Evolutionary conservation across 1,284 basidiomycete species (phyloP), one percentile per base, ranked within the genome.

Genomic region (Trichosporon ovoides): DNA sequence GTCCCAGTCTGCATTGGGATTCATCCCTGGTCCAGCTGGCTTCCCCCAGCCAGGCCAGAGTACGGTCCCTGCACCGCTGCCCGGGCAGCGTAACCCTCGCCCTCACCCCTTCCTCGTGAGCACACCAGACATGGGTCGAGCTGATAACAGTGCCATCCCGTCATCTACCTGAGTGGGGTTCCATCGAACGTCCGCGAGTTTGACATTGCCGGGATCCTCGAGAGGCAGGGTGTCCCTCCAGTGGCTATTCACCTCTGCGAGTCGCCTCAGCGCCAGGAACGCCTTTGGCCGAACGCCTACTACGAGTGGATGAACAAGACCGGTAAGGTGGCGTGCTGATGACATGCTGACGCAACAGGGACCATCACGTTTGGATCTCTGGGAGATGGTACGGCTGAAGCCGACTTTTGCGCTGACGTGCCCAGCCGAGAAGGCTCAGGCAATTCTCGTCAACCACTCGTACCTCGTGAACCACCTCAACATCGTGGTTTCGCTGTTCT

Each of bases 391-490:
- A 24, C 7, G 31, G 28, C 33, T 14, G 12, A 6, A 4, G 3
- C 28, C 65, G 64, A 64, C 22, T 11, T 37, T 16, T 19, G 13
- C 18, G 34, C 56, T 57, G 36, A 57, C 40, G 19, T 35, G 3
- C 67, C 9, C 72, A 92, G 91, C 89, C 64, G 91, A 94, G 78
- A 91, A 89, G 76, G 91, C 90, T 3, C 80, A 92, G 14, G 87
- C 89, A 14, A 89, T 87, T 13, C 80, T 93, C 36, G 85, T 89
- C 71, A 83, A 83, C 62, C 86, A 88, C 66, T 83, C 84, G 36
- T 62, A 55, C 36, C 81, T 90, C 83, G 84, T 50, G 81, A 80
- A 61, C 66, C 83, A 52, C 71, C 80, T 38, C 83, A 85, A 24
- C 77, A 82, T 53, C 81, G 84, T 34, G 76, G 79, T 62, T 78